Percentiles rank a stretch among this genome's conserved stretches.
Conservation (phyloP, 148 eudicot genomes). For the Hydrangea macrophylla region DNA sequence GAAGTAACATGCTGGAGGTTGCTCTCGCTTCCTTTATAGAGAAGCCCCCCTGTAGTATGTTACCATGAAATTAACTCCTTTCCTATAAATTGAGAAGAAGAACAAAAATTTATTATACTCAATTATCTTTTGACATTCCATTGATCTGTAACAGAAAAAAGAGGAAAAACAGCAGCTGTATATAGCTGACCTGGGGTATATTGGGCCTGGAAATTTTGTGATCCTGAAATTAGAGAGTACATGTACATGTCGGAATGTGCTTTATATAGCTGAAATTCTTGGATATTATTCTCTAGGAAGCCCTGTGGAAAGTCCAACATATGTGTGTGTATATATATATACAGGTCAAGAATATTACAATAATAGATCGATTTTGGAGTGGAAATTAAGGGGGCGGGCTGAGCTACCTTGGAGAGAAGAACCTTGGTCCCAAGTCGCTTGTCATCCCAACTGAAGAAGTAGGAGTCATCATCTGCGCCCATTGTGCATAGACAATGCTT, state of each 20-base stretch:
- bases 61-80: no score
- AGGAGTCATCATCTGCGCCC: constrained; percentile 71
- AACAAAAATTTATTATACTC: no score
- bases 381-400: no score
- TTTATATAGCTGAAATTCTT: constrained; percentile 60
- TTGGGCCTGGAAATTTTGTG: constrained; percentile 60
- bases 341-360: no score
- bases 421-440: constrained; percentile 75
- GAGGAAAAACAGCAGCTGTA: not conserved
- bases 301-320: constrained; percentile 39
- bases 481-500: no score
- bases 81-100: no score
- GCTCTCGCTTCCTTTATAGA: constrained; percentile 70
- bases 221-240: constrained; percentile 69
- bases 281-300: constrained; percentile 46
- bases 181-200: constrained; percentile 64
- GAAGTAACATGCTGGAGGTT: constrained; percentile 87
- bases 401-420: constrained; percentile 64
- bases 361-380: not conserved
- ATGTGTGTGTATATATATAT: no score
- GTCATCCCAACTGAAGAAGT: constrained; percentile 89
- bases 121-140: no score
- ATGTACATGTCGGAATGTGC: constrained; percentile 76
- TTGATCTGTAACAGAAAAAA: not conserved
- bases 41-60: constrained; percentile 58